A percentile compares a stretch with the other conserved stretches of the same genome.
These are phyloP conservation scores for Thuidium tamariscinum DNA, from an alignment of 225 moss, liverwort and hornwort species.

Conservation along the genomic window DNA sequence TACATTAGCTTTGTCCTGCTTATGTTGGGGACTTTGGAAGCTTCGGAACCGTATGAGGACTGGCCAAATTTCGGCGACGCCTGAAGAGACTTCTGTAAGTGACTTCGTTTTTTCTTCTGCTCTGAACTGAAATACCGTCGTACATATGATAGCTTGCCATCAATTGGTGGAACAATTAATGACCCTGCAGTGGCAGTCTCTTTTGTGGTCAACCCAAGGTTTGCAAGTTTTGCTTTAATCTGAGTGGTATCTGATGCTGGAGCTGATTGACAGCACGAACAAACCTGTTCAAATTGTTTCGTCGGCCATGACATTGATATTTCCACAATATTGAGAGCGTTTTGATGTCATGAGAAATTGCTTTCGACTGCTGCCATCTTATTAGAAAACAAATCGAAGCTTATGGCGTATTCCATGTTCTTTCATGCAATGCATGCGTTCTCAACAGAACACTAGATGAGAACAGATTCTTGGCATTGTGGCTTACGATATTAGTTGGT, in stretches of 20 bases:
- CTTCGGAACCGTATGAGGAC: constrained; percentile 8
- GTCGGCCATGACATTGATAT: background rate
- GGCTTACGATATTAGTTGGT: background rate
- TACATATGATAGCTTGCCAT: background rate
- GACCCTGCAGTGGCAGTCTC: background rate
- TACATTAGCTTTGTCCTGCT: background rate
- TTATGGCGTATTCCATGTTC: background rate
- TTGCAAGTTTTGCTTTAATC: background rate
- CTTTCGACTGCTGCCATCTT: background rate
- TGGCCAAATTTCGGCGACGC: constrained; percentile 29
- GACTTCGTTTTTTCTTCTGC: background rate
- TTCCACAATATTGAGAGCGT: background rate
- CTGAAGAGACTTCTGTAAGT: constrained; percentile 28
- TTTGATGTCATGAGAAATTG: background rate
- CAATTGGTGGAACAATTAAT: background rate
- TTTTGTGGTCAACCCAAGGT: background rate
- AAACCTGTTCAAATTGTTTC: background rate
- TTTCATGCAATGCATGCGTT: background rate
- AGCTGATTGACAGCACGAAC: background rate
- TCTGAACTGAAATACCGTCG: background rate
- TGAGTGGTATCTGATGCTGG: background rate
- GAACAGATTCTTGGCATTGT: background rate
- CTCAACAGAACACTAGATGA: background rate
- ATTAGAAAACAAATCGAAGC: background rate
- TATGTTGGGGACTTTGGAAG: constrained; percentile 23